Percentiles rank a stretch among this genome's conserved stretches.
Conservation (phyloP, 192 early-diverging fungal genomes). For the Coemansia sp. region DNA sequence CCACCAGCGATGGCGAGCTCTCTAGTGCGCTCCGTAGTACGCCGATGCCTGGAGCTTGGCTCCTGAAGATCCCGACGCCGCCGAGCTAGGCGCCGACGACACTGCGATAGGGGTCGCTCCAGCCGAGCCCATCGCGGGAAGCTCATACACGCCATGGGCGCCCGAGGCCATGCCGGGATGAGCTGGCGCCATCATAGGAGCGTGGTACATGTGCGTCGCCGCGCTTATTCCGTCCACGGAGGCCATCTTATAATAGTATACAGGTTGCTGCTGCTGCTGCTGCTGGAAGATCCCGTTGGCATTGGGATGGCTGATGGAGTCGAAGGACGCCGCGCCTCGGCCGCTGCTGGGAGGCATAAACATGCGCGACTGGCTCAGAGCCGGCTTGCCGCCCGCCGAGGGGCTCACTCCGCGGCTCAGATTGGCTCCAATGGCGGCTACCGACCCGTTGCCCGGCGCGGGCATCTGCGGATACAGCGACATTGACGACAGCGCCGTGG, state of each 20-base stretch:
- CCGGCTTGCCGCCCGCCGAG: slow-evolving; percentile 6
- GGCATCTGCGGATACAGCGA: too few relatives aligned
- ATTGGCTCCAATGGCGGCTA: slow-evolving; percentile 17
- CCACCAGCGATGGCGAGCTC: background rate
- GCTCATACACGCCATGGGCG: background rate
- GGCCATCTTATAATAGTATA: slow-evolving; percentile 46
- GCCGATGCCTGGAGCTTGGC: slow-evolving; percentile 25
- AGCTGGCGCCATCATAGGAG: slow-evolving; percentile 25
- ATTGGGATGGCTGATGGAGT: slow-evolving; percentile 5
- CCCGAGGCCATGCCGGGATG: slow-evolving; percentile 6
- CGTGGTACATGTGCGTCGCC: slow-evolving; percentile 16
- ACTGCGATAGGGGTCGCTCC: slow-evolving; percentile 7
- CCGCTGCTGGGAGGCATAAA: slow-evolving; percentile 14
- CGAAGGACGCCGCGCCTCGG: background rate
- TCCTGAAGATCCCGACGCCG: slow-evolving; percentile 9
- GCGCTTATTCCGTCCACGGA: slow-evolving; percentile 23
- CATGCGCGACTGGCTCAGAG: slow-evolving; percentile 10
- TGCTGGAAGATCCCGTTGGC: slow-evolving; percentile 12
- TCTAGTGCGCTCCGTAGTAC: slow-evolving; percentile 20
- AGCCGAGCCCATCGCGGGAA: background rate
- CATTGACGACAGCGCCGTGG: slow-evolving; percentile 32
- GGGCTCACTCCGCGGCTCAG: slow-evolving; percentile 46
- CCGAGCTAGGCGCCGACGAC: background rate
- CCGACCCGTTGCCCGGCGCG: background rate
- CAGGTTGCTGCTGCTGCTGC: slow-evolving; percentile 19